Base-by-base conservation (phyloP, 176 grass and related monocot genomes). In the Elymus sibiricus region DNA sequence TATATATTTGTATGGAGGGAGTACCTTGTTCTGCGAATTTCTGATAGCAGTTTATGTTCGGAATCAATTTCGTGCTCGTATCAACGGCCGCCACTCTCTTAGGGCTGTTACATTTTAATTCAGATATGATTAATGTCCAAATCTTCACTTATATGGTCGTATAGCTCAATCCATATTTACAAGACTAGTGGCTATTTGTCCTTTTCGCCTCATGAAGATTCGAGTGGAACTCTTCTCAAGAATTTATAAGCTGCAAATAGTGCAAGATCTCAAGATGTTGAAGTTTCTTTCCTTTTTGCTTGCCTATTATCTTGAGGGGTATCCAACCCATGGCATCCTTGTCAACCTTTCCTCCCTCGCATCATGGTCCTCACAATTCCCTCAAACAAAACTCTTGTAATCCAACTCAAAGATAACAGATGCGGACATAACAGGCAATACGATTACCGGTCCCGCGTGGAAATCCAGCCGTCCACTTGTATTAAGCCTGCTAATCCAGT, bases 331-430 rank as follows among this genome's bases (percentile, higher is more conserved):
- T 83, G 14, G 43, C 69, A 46, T 83, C 69, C 25, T 70, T 74
- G 10, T 83, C 81, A 73, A 83, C 51, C 51, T 83, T 83, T 73
- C 53, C 81, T 31, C 80, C 66, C 34, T 37, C 11, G 24, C 69
- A n/a, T 13, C 5, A 62, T 59, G 68, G 34, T 40, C 81, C 81
- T 60, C 81, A 62, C 69, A 83, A 74, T 62, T 19, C 51, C n/a
- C 44, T 61, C 53, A 62, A 62, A 83, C 53, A 42, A 62, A 83
- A 83, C 62, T 53, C 17, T 83, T 74, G 69, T 28, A 83, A 83
- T 44, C 53, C 39, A 74, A 42, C 37, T 74, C 73, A 25, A 25
- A 29, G 34, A 83, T 73, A 38, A 42, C 35, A 59, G 67, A 83
- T 60, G 49, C 49, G 67, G 49, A 83, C 67, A 40, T 19, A 43